These are phyloP conservation scores for Cladosporium cucumerinum DNA, from an alignment of 2,329 filamentous ascomycete genomes.

Conservation along the genomic window DNA sequence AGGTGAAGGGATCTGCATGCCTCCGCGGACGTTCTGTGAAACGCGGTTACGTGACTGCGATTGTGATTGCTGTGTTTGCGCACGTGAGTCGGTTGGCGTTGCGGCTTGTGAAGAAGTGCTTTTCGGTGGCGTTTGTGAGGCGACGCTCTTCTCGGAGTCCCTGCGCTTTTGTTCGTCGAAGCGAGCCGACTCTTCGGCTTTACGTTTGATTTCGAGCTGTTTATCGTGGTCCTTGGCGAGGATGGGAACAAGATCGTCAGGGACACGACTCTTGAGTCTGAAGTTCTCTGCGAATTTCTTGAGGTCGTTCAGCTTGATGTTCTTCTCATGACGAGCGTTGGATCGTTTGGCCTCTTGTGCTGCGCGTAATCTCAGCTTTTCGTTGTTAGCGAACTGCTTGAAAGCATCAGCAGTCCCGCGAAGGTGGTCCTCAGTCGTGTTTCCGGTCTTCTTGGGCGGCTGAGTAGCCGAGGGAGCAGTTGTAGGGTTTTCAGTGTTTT, in stretches of 20 bases:
- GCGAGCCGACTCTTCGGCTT: constrained; percentile 73
- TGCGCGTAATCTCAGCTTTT: constrained; percentile 59
- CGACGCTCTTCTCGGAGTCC: constrained; percentile 31
- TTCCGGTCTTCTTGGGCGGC: constrained; percentile 37
- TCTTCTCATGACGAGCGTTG: constrained; percentile 69
- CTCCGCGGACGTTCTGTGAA: constrained; percentile 13
- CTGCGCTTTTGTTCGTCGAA: constrained; percentile 48
- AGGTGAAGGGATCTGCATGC: constrained; percentile 19
- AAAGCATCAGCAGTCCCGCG: constrained; percentile 60
- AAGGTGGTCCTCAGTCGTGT: constrained; percentile 59
- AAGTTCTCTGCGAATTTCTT: constrained; percentile 94
- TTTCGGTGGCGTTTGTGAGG: constrained; percentile 22
- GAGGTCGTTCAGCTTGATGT: constrained; percentile 86
- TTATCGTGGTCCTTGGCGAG: constrained; percentile 95
- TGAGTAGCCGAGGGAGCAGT: background rate
- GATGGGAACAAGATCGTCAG: constrained; percentile 86
- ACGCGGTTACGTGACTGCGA: constrained; percentile 13
- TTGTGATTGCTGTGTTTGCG: constrained; percentile 10
- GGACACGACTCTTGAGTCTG: constrained; percentile 90
- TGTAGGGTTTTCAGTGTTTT: background rate
- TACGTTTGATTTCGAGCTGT: constrained; percentile 88
- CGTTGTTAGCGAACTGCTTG: constrained; percentile 60
- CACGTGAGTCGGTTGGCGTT: constrained; percentile 11
- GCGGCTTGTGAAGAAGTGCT: constrained; percentile 9
- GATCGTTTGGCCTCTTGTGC: constrained; percentile 53